Evolutionary conservation across 257 asterid genomes (phyloP).

Genomic region (Osmanthus fragrans): DNA sequence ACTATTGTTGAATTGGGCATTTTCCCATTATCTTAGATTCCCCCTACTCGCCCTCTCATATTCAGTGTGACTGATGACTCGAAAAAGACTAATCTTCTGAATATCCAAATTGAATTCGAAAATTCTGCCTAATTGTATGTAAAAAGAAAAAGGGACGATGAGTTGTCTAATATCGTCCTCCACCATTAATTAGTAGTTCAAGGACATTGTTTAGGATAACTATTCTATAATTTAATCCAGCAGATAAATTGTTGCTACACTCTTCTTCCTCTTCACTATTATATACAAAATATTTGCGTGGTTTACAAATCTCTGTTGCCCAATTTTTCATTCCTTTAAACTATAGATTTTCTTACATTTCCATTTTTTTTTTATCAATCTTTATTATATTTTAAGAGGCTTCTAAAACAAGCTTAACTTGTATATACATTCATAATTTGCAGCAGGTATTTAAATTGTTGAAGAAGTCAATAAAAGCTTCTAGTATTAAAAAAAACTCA

Average conservation of each 20-base stretch:
- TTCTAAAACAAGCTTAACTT: not conserved
- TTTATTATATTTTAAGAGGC: not conserved
- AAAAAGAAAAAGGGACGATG: too few relatives aligned
- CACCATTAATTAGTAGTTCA: not conserved
- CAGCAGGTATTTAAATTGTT: not conserved
- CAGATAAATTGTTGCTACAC: not conserved
- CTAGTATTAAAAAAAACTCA: not conserved
- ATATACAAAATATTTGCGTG: not conserved
- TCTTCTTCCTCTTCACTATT: not conserved
- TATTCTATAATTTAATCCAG: not conserved
- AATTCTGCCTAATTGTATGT: too few relatives aligned
- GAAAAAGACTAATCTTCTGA: too few relatives aligned
- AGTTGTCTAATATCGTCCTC: too few relatives aligned
- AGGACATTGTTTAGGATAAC: not conserved
- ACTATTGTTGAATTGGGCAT: too few relatives aligned
- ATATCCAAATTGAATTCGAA: too few relatives aligned
- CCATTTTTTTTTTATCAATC: not conserved
- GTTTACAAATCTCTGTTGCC: not conserved
- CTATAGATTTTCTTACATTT: conserved; percentile 5
- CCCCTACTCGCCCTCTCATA: too few relatives aligned
- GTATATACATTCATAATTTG: not conserved
- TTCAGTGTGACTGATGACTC: too few relatives aligned
- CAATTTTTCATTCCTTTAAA: not conserved
- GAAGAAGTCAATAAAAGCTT: not conserved
- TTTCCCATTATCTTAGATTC: too few relatives aligned